Conservation (phyloP, 108 stramenopile genomes). For the Seminavis robusta region DNA sequence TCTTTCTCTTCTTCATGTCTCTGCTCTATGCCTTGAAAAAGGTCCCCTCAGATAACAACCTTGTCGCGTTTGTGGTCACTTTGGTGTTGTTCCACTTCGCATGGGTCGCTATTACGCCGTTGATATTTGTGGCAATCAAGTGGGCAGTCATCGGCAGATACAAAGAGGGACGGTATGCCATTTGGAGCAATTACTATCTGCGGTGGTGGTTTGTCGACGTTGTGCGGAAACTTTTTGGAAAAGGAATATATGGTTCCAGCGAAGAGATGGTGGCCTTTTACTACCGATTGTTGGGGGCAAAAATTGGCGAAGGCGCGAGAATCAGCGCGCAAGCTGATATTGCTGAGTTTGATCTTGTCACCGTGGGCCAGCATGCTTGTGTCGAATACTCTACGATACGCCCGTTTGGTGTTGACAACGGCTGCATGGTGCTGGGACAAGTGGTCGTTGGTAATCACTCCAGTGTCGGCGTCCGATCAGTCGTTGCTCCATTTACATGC, state of each 20-base stretch:
- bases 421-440: constrained; percentile 49
- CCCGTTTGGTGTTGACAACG: constrained; percentile 58
- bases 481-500: constrained; percentile 51
- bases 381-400: constrained; percentile 54
- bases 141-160: constrained; percentile 60
- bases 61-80: constrained; percentile 35
- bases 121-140: constrained; percentile 48
- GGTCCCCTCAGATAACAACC: constrained; percentile 22
- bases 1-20: constrained; percentile 45
- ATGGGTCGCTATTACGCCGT: constrained; percentile 41
- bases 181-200: constrained; percentile 53
- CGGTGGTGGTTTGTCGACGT: constrained; percentile 69
- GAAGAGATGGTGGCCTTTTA: constrained; percentile 20
- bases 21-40: constrained; percentile 24
- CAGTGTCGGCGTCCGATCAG: constrained; percentile 50
- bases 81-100: constrained; percentile 37
- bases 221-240: constrained; percentile 39
- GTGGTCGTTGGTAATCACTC: constrained; percentile 39
- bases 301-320: constrained; percentile 37
- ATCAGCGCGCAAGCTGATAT: constrained; percentile 49
- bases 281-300: constrained; percentile 55
- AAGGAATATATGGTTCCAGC: constrained; percentile 40
- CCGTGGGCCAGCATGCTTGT: constrained; percentile 38
- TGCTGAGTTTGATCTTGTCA: constrained; percentile 59
- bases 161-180: constrained; percentile 38